These are phyloP conservation scores for Myrmaecium sp. DNA, from an alignment of 2,329 filamentous ascomycete species.

Conservation along the genomic window DNA sequence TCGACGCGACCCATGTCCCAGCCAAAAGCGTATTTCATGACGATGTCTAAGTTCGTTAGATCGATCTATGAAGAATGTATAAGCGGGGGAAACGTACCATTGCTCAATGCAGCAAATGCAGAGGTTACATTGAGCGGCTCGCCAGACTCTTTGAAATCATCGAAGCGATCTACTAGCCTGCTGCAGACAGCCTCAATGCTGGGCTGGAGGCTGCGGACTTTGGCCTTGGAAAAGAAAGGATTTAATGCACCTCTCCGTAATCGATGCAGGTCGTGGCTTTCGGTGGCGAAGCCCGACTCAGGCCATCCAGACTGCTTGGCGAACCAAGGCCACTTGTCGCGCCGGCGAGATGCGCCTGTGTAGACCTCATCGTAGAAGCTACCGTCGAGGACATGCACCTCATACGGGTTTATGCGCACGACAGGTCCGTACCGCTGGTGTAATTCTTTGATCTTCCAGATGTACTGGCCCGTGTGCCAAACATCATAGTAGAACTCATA, in stretches of 20 bases:
- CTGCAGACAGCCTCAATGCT: constrained; percentile 1
- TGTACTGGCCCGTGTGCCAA: constrained; percentile 8
- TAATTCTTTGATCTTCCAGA: constrained; percentile 9
- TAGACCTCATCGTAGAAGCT: constrained; percentile 10
- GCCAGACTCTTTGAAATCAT: constrained; percentile 1
- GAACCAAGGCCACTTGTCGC: constrained; percentile 7
- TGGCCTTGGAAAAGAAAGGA: constrained; percentile 2
- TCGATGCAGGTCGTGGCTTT: constrained; percentile 5
- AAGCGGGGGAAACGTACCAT: constrained; percentile 1
- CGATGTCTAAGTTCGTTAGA: constrained; percentile 18
- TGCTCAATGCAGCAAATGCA: constrained; percentile 2
- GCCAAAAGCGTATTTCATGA: constrained; percentile 22
- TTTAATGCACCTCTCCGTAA: constrained; percentile 2
- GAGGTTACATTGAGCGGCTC: constrained; percentile 1
- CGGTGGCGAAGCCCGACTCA: too few relatives aligned
- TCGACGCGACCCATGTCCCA: constrained; percentile 16
- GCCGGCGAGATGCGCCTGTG: neutral
- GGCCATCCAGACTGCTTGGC: too few relatives aligned
- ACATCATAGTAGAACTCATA: constrained; percentile 13
- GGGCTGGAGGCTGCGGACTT: constrained; percentile 3
- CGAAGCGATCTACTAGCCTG: constrained; percentile 2
- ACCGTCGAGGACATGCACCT: constrained; percentile 13
- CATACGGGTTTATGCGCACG: constrained; percentile 16
- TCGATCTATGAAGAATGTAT: neutral
- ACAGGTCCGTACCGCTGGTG: constrained; percentile 13